Evolutionary conservation across 176 grass and related monocot species (phyloP), one percentile per base, ranked within the genome.

Genomic region (Oryza longistaminata): DNA sequence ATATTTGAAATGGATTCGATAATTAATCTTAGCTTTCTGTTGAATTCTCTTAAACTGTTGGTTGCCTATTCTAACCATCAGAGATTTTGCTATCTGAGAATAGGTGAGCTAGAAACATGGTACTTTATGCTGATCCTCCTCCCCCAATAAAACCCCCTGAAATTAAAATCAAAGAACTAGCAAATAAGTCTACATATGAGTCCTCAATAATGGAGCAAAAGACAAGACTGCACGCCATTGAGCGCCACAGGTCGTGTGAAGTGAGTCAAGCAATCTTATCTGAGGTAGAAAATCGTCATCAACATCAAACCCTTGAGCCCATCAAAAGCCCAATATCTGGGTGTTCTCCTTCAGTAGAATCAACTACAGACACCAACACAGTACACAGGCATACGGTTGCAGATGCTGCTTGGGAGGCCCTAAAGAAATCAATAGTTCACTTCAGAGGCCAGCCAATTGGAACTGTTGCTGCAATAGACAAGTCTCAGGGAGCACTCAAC

Each of bases 391-490:
- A 89, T 60, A 24, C 74, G 25, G 75, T 85, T 70, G 45, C 87
- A 69, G 82, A 86, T 87, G 92, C 90, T 91, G 95, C 92, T 87
- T 97, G 92, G 95, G 88, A 94, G 78, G 88, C 90, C 78, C 83
- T 97, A 70, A 94, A 80, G 75, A 73, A 73, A 71, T 90, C 95
- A 2, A 75, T 91, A 39, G 79, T 97, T 74, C 85, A 91, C 82
- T 97, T 91, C 76, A 88, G 78, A 80, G 78, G 44, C 71, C 76
- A 85, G 22, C 95, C 95, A 72, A 90, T 94, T 88, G 95, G 92
- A 64, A 97, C 92, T 31, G 84, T 97, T 94, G 95, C 92, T 83
- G 92, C 95, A 75, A 42, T 91, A 48, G 95, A 97, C 85, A 90
- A 88, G 61, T 88, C 95, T 81, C 80, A 89, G 75, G 88, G 82